phyloP scores from a whole-genome alignment of 768 basidiomycete genomes.

The Lactifluus subvellereus region DNA sequence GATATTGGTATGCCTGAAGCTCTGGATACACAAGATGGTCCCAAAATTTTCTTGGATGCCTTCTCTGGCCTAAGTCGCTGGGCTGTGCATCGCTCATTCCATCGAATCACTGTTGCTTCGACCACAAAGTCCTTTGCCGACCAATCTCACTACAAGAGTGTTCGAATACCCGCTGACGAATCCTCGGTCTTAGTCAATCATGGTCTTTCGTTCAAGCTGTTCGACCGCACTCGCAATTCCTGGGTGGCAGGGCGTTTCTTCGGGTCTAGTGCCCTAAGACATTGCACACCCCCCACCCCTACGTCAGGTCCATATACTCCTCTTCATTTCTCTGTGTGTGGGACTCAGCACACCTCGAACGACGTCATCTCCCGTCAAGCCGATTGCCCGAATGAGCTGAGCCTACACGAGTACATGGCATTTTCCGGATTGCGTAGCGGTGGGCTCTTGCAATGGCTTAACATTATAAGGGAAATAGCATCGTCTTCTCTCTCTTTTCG shows the following conservation, averaged over 20 bases:
- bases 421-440: constrained; percentile 45
- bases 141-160: constrained; percentile 1
- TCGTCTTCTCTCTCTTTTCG: constrained; percentile 37
- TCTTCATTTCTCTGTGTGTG: constrained; percentile 1
- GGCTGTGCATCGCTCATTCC: background rate
- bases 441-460: constrained; percentile 43
- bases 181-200: constrained; percentile 1
- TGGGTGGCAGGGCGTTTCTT: background rate
- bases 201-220: constrained; percentile 7
- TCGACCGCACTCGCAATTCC: background rate
- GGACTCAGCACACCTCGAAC: constrained; percentile 33
- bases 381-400: constrained; percentile 37
- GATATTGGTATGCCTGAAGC: constrained; percentile 2
- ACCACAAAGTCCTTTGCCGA: constrained; percentile 4
- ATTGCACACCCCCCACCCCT: constrained; percentile 3
- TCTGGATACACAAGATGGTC: background rate
- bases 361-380: constrained; percentile 38
- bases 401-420: constrained; percentile 41
- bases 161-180: constrained; percentile 2
- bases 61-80: constrained; percentile 8
- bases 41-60: background rate
- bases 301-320: background rate
- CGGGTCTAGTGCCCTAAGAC: background rate
- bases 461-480: constrained; percentile 44
- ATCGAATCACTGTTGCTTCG: constrained; percentile 12